phyloP scores from a whole-genome alignment of 495 filamentous ascomycete species.

The Aspergillus bertholletiae region DNA sequence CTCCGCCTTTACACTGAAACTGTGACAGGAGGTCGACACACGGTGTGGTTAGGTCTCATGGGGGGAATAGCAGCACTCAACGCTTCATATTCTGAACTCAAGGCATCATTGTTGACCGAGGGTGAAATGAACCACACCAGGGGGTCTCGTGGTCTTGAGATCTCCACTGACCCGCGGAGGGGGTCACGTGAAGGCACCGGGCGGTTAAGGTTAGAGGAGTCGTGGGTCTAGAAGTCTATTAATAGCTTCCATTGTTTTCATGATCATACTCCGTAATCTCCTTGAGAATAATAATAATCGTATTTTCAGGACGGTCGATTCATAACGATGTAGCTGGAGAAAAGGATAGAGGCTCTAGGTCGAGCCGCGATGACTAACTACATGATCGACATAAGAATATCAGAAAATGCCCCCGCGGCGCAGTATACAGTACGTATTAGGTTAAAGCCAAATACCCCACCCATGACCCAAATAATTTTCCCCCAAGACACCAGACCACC shows the following conservation, averaged over 20 bases:
- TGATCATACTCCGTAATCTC: too few species aligned
- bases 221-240: neutral
- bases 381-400: neutral
- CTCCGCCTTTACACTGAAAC: constrained; percentile 5
- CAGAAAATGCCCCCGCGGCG: neutral
- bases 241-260: too few species aligned
- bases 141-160: too few species aligned
- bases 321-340: too few species aligned
- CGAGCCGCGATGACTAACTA: too few species aligned
- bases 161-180: neutral
- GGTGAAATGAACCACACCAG: too few species aligned
- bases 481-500: neutral
- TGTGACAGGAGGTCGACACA: neutral
- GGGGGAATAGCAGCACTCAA: neutral
- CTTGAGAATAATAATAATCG: too few species aligned
- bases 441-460: neutral
- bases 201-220: neutral
- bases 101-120: too few species aligned
- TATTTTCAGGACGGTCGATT: too few species aligned
- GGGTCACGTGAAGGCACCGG: neutral
- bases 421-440: neutral
- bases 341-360: too few species aligned
- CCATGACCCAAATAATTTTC: neutral
- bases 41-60: neutral
- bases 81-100: neutral